Evolutionary conservation across 2,329 filamentous ascomycete genomes (phyloP), one percentile per base, ranked within the genome.

Genomic region (Cordyceps farinosa): DNA sequence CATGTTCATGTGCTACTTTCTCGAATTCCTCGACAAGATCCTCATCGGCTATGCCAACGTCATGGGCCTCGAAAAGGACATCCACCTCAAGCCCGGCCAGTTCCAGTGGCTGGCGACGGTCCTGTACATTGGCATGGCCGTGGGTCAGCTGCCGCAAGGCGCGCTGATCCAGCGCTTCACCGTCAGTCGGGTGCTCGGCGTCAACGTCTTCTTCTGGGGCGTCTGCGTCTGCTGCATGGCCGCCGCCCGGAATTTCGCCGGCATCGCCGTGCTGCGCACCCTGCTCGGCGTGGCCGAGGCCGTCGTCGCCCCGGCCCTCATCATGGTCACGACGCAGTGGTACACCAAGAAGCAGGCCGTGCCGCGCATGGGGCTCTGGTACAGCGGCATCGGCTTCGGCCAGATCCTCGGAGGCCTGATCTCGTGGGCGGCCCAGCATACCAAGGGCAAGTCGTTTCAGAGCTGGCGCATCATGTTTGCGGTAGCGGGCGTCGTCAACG

Each of bases 381-480:
- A 70, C 64, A 70, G 68, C 52, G 69, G 69, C 15, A 56, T 69
- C 34, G 69, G 70, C 6, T 59, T 64, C 40, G 70, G 68, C 0
- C 78, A 78, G 55, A 73, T 79, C 52, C 61, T 79, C 22, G 78
- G 79, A 3, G 79, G 77, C 4, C 70, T 82, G 5, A 70, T 83
- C 10, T 80, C 82, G 4, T 86, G 80, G 55, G 82, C 79, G 2
- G 76, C 84, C 10, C 82, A 83, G 3, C 81, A 85, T 65, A 78
- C 83, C 36, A 71, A 27, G 17, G 59, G 48, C 8, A 51, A 61
- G 40, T 61, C 76, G 40, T 68, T 70, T 54, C 69, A 71, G 29
- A 70, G 83, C 47, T 84, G 82, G 81, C 74, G 78, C 63, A 80
- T 79, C 76, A 80, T 85, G 77, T 85, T 82, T 68, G 78, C 82